Base-by-base conservation (phyloP, 2,329 filamentous ascomycete genomes). In the Zymoseptoria tritici region DNA sequence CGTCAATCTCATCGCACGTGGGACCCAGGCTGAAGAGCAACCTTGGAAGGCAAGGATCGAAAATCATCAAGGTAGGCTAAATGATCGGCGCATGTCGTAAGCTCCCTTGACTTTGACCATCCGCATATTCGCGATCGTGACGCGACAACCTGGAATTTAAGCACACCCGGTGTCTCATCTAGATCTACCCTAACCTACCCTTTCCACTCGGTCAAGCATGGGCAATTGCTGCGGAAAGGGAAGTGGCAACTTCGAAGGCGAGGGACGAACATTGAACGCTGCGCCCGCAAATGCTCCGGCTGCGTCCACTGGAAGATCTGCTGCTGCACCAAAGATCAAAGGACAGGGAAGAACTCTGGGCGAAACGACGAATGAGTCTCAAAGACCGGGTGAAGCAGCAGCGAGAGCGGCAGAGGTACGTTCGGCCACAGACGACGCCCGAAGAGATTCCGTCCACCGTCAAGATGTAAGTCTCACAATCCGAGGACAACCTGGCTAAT, bases 211-310 rank as follows among this genome's bases (percentile, higher is more conserved):
- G 16, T 16, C 36, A 42, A 60, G 74, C 60, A 96, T 97, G 92
- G 92, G 92, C 61, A 93, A 91, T 74, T 82, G 91, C 76, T 96
- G 90, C 79, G 89, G 90, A 72, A 91, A 90, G 63, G 81, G 80
- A 60, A 78, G 84, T 31, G 85, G 89, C 67, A 80, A 84, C 74
- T 94, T 91, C 78, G 77, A 84, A 56, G 83, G 84, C 57, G 86
- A 88, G 54, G 91, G 90, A 61, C 88, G 90, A 57, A 83, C 85
- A 46, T 80, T 96, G 57, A 87, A 85, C 66, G 80, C 85, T 46
- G 78, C 80, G 20, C 74, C 79, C 8, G 65, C 76, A 61, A 63
- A 80, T 72, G 65, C 78, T 70, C 59, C 68, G 1, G 49, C 63
- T 62, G 60, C 74, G 73, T 59, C 83, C 78, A 72, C 69, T 60